phyloP scores from a whole-genome alignment of 768 basidiomycete genomes.

The Pholiota microspora region DNA sequence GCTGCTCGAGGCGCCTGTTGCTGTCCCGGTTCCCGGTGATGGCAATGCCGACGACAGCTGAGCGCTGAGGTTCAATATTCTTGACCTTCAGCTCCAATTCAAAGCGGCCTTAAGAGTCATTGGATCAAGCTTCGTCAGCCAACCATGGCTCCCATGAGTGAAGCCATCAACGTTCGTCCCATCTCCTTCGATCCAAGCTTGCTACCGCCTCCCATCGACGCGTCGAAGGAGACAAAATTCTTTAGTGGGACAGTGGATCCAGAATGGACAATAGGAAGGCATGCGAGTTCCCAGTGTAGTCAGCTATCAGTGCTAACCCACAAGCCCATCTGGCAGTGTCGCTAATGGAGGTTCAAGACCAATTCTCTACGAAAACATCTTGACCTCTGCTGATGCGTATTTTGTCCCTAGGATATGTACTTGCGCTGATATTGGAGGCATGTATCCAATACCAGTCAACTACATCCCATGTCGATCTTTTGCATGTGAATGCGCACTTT shows the following conservation, averaged over 20 bases:
- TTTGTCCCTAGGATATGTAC: conserved; percentile 50
- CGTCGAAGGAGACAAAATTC: conserved; percentile 6
- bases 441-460: conserved; percentile 48
- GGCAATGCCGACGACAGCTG: too few relatives aligned
- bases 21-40: neutral
- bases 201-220: conserved; percentile 6
- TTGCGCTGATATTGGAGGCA: conserved; percentile 54
- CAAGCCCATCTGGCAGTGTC: conserved; percentile 30
- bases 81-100: neutral
- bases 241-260: conserved; percentile 41
- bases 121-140: neutral
- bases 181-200: conserved; percentile 1
- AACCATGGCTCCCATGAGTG: conserved; percentile 38
- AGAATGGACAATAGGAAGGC: conserved; percentile 47
- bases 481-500: conserved; percentile 62
- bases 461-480: conserved; percentile 50
- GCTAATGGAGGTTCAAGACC: conserved; percentile 48
- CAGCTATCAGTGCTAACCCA: neutral
- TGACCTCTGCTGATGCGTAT: neutral
- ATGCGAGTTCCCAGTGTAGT: conserved; percentile 18
- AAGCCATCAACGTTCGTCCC: conserved; percentile 29
- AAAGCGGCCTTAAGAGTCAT: too few relatives aligned
- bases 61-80: neutral
- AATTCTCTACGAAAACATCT: neutral
- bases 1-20: neutral